Conservation (phyloP, 148 eudicot species). For the Rhododendron griersonianum region DNA sequence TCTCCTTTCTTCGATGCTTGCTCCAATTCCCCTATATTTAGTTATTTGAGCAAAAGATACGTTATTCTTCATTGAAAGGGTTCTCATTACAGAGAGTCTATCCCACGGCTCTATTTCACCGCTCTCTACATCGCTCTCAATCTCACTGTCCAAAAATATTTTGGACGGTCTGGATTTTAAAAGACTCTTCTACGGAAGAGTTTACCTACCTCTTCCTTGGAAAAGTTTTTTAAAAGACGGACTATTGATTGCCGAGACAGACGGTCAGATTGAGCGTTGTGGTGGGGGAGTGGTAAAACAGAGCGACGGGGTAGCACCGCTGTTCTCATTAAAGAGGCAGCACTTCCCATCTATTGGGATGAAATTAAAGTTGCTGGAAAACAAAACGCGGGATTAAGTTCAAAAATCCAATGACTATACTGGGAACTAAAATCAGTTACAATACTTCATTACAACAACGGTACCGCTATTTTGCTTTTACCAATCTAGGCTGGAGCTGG, state of each 20-base stretch:
- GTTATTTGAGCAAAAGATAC: neutral
- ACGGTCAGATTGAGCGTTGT: too few species aligned
- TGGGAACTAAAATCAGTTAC: neutral
- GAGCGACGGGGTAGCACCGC: too few species aligned
- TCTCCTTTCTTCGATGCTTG: neutral
- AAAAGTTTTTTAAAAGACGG: too few species aligned
- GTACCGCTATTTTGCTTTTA: neutral
- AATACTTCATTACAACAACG: neutral
- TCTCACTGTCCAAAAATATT: too few species aligned
- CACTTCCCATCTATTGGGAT: neutral
- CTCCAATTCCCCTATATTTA: neutral
- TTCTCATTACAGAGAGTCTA: neutral
- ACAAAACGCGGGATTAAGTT: neutral
- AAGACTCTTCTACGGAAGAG: too few species aligned
- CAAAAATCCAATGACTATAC: neutral
- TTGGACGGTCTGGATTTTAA: too few species aligned
- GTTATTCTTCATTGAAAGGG: neutral
- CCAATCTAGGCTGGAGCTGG: neutral
- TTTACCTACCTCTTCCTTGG: too few species aligned
- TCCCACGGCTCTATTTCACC: too few species aligned
- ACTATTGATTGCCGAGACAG: too few species aligned
- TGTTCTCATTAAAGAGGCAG: neutral
- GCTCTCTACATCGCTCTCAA: too few species aligned
- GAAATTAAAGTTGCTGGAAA: neutral
- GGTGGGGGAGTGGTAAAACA: too few species aligned